Base-by-base conservation (phyloP, 495 filamentous ascomycete genomes). In the Recurvomyces mirabilis region DNA sequence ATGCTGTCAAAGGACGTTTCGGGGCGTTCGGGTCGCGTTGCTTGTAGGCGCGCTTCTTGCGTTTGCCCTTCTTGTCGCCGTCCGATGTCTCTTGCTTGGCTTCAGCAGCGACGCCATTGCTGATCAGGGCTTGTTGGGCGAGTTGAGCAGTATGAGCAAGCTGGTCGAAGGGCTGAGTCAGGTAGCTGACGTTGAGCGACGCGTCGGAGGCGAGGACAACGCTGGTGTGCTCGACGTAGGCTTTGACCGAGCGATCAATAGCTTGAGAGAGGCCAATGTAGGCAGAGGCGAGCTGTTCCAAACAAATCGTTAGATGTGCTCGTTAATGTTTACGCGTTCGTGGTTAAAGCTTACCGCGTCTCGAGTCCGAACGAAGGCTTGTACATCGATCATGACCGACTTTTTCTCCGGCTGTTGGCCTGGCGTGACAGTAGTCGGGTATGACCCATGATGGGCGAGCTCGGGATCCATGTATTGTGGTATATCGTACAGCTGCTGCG, bases 21-120 rank as follows among this genome's bases (percentile, higher is more conserved):
- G 91, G 91, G 11, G 87, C 86, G 60, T 94, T 93, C 46, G 89
- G 89, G 61, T 98, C 93, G 69, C 84, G 84, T 60, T 85, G 49
- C 47, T 52, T 59, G 43, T 59, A 51, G 11, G 32, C 23, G 21
- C 56, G 84, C 69, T 83, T 84, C 70, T 81, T 85, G 40, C 68
- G 65, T 20, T 38, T 41, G 25, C 39, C 28, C 26, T 49, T 38
- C 21, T 18, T 30, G 3, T 43, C 30, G 35, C 14, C 9, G 13
- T 51, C 42, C 7, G 40, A 11, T 13, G 35, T 19, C n/a, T 30
- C 43, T 4, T 14, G 22, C 18, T 38, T 22, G 22, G 23, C 19
- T 10, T 20, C 20, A 9, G 14, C 23, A 14, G 36, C 45, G 28
- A 4, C 28, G 49, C 36, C 43, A 18, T 20, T 33, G 23, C 34